Evolutionary conservation across 352 stramenopile species (phyloP).

Genomic region (Paralagenidium karlingii): DNA sequence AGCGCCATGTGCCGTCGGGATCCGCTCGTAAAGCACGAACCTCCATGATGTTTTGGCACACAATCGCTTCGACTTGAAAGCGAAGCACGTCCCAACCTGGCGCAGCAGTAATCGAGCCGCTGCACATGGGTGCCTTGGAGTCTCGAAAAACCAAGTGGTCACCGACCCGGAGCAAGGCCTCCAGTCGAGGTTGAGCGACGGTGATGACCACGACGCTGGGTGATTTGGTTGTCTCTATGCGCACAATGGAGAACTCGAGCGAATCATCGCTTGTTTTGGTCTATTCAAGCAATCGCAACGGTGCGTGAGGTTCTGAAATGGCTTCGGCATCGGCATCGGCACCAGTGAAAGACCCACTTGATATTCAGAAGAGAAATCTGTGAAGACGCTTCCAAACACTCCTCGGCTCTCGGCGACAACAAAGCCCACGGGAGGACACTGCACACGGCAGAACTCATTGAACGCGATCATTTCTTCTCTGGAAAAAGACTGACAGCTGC

Average conservation of each 20-base stretch:
- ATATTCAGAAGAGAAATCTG: slow-evolving; percentile 11
- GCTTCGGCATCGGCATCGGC: slow-evolving; percentile 4
- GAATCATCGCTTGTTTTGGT: slow-evolving; percentile 8
- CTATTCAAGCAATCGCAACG: slow-evolving; percentile 6
- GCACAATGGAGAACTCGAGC: slow-evolving; percentile 2
- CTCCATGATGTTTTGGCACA: too few species aligned
- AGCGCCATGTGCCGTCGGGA: too few species aligned
- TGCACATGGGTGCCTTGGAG: too few species aligned
- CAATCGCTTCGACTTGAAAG: too few species aligned
- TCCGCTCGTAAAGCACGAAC: too few species aligned
- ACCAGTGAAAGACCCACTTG: slow-evolving; percentile 10
- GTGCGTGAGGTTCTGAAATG: slow-evolving; percentile 1
- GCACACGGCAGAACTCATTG: slow-evolving; percentile 29
- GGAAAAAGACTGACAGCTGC: slow-evolving; percentile 12
- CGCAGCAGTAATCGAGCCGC: too few species aligned
- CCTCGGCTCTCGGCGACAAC: slow-evolving; percentile 22
- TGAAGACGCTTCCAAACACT: slow-evolving; percentile 21
- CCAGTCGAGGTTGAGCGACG: too few species aligned
- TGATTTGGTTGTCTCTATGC: not conserved
- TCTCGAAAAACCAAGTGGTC: too few species aligned
- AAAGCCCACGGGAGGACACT: slow-evolving; percentile 20
- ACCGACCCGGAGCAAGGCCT: too few species aligned
- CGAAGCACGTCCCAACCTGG: too few species aligned
- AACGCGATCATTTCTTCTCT: slow-evolving; percentile 29
- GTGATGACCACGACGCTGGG: too few species aligned